phyloP scores from a whole-genome alignment of 2,329 filamentous ascomycete species.

The Penicillium oxalicum region DNA sequence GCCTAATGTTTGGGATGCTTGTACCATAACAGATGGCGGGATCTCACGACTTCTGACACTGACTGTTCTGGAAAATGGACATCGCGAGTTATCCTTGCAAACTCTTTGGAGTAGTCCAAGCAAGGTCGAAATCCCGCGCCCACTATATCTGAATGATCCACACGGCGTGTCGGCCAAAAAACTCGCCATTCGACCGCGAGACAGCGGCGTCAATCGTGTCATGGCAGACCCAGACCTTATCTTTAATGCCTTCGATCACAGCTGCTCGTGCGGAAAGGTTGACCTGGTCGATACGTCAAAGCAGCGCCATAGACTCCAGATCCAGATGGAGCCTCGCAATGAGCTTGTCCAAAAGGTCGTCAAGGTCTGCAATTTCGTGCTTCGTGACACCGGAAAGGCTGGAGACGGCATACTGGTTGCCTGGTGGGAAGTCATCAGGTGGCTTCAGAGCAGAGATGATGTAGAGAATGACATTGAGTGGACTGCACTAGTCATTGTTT shows the following conservation, averaged over 20 bases:
- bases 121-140: constrained; percentile 56
- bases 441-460: constrained; percentile 52
- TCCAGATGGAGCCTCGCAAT: constrained; percentile 61
- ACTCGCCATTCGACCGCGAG: constrained; percentile 47
- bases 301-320: constrained; percentile 59
- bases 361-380: constrained; percentile 56
- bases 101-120: constrained; percentile 68
- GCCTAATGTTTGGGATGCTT: constrained; percentile 66
- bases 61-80: constrained; percentile 58
- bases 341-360: constrained; percentile 58
- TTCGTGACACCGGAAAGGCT: constrained; percentile 52
- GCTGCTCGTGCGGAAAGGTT: constrained; percentile 55
- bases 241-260: constrained; percentile 52
- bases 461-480: constrained; percentile 56
- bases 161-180: constrained; percentile 54
- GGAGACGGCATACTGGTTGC: constrained; percentile 58
- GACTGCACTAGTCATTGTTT: constrained; percentile 59
- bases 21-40: constrained; percentile 61
- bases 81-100: constrained; percentile 63
- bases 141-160: constrained; percentile 55
- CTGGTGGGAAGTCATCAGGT: constrained; percentile 70
- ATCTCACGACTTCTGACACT: constrained; percentile 65
- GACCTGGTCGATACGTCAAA: constrained; percentile 61
- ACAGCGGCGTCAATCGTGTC: constrained; percentile 45
- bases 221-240: constrained; percentile 39